Percentiles rank a stretch among this genome's conserved stretches.
Evolutionary conservation across 2,329 filamentous ascomycete species (phyloP).

Genomic region (Chaetomium sp.): DNA sequence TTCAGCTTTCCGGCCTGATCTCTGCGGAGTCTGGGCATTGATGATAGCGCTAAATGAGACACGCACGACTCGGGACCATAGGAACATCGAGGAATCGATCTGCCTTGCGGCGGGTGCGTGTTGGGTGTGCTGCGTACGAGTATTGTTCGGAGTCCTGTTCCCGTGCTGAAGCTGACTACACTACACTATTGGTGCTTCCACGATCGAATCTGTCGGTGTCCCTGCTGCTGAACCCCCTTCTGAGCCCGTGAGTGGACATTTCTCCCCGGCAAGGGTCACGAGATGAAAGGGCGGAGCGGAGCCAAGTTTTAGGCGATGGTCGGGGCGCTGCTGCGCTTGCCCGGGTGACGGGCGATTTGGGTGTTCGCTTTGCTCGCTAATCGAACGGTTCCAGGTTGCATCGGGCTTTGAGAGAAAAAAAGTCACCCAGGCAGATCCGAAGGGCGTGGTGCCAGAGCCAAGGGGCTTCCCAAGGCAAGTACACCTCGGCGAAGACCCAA

Average conservation of each 20-base stretch:
- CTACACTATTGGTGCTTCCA: neutral
- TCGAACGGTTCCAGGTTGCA: constrained; percentile 24
- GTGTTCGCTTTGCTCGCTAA: constrained; percentile 22
- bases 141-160: too few relatives aligned
- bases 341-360: neutral
- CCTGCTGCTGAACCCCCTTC: neutral
- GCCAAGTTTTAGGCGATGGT: constrained; percentile 14
- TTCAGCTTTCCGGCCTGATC: too few relatives aligned
- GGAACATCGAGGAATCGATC: too few relatives aligned
- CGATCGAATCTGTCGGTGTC: constrained; percentile 21
- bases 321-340: neutral
- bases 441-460: constrained; percentile 5
- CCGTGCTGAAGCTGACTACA: too few relatives aligned
- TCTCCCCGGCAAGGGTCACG: constrained; percentile 9
- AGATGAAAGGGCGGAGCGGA: constrained; percentile 21
- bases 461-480: too few relatives aligned
- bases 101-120: too few relatives aligned
- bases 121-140: too few relatives aligned
- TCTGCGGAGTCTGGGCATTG: too few relatives aligned
- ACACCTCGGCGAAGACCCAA: too few relatives aligned
- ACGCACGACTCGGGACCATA: too few relatives aligned
- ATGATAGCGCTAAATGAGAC: too few relatives aligned
- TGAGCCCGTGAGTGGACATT: too few relatives aligned
- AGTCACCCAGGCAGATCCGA: constrained; percentile 16
- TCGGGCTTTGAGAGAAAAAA: constrained; percentile 14